A percentile compares a stretch with the other conserved stretches of the same genome.
These are phyloP conservation scores for Microdochium paspali DNA, from an alignment of 2,329 filamentous ascomycete species.

Conservation along the genomic window DNA sequence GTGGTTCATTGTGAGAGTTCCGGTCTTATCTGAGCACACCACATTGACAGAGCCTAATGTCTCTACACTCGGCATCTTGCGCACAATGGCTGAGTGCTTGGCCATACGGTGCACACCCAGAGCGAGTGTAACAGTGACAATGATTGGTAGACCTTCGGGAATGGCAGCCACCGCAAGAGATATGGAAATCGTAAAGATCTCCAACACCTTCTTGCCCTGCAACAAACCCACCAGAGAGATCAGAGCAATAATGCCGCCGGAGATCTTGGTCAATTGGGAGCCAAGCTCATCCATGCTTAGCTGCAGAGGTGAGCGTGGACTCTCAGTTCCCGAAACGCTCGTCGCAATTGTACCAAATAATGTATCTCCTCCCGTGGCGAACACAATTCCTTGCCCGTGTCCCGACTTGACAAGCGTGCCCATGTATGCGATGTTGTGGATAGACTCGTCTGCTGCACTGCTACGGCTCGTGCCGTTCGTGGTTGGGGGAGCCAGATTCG, in stretches of 20 bases:
- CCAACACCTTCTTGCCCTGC: slow-evolving; percentile 79
- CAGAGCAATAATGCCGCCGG: slow-evolving; percentile 85
- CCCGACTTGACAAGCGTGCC: slow-evolving; percentile 92
- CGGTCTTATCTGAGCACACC: slow-evolving; percentile 98
- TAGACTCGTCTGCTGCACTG: slow-evolving; percentile 61
- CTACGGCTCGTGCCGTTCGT: slow-evolving; percentile 51
- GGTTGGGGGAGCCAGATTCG: slow-evolving; percentile 39
- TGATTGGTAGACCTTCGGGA: slow-evolving; percentile 92
- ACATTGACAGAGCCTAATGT: slow-evolving; percentile 98
- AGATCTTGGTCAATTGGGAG: slow-evolving; percentile 92
- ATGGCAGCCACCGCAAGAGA: slow-evolving; percentile 94
- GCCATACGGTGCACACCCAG: slow-evolving; percentile 96
- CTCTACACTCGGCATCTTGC: slow-evolving; percentile 92
- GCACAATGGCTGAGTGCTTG: slow-evolving; percentile 86
- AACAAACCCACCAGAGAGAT: slow-evolving; percentile 87
- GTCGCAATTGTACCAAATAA: slow-evolving; percentile 96
- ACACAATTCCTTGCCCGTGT: slow-evolving; percentile 93
- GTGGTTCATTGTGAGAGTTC: slow-evolving; percentile 92
- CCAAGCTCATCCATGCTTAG: slow-evolving; percentile 96
- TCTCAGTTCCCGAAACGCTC: slow-evolving; percentile 90
- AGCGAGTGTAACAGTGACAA: slow-evolving; percentile 93
- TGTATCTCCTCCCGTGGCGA: slow-evolving; percentile 85
- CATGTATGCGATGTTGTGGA: slow-evolving; percentile 96
- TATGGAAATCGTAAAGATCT: slow-evolving; percentile 96
- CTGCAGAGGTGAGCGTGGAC: slow-evolving; percentile 86